A percentile compares a stretch with the other conserved stretches of the same genome.
phyloP scores from a whole-genome alignment of 305 asterid genomes.

The Fraxinus nigra region DNA sequence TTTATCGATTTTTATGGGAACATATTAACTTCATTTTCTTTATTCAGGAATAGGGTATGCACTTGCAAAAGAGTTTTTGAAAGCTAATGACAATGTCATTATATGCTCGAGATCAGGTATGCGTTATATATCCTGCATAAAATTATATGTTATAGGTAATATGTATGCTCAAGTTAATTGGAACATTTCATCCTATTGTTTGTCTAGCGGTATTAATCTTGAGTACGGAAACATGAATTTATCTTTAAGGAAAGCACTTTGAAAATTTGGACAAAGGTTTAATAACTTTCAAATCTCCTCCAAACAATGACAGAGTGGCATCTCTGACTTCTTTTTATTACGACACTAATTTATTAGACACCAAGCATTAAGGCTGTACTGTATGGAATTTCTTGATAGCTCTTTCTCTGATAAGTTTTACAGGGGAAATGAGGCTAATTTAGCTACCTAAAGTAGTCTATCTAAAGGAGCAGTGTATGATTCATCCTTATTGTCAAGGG shows the following conservation, averaged over 20 bases:
- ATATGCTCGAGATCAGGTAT: constrained; percentile 89
- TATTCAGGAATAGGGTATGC: constrained; percentile 91
- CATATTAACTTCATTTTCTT: constrained; percentile 6
- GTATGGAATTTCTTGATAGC: not conserved
- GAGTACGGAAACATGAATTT: not conserved
- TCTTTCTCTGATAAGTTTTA: not conserved
- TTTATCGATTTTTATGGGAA: not conserved
- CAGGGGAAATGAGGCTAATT: not conserved
- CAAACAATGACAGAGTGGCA: not conserved
- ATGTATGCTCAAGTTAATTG: not conserved
- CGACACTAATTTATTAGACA: not conserved
- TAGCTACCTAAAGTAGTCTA: not conserved
- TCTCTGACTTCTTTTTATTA: not conserved
- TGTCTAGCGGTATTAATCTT: not conserved
- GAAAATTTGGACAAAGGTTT: not conserved
- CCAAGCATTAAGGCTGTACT: not conserved
- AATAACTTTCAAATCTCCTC: not conserved
- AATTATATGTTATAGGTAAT: not conserved
- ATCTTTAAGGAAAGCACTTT: not conserved
- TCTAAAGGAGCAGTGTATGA: not conserved
- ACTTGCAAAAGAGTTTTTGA: constrained; percentile 84
- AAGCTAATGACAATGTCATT: constrained; percentile 84
- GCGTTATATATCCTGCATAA: not conserved
- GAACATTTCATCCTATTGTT: not conserved
- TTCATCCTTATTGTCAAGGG: not conserved